Percentiles rank a stretch among this genome's conserved stretches.
Evolutionary conservation across 2,329 filamentous ascomycete species (phyloP).

Genomic region (Pochonia chlamydosporia): DNA sequence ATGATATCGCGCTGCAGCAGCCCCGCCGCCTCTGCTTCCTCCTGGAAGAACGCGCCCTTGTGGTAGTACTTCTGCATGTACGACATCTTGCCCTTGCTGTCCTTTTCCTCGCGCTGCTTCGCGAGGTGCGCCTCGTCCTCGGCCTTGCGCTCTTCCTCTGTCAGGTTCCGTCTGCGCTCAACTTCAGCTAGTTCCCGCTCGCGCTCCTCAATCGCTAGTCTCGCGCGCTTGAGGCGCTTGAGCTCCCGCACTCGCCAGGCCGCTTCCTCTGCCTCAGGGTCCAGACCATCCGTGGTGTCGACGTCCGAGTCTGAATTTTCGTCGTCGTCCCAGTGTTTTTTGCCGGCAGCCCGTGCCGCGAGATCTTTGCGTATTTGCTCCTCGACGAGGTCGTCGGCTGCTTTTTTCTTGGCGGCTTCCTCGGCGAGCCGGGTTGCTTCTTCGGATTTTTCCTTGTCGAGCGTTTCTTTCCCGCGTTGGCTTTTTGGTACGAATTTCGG

Average conservation of each 20-base stretch:
- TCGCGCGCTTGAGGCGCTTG: conserved; percentile 78
- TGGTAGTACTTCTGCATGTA: conserved; percentile 97
- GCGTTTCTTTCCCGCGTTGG: conserved; percentile 35
- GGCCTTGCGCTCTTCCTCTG: conserved; percentile 74
- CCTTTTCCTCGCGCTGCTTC: conserved; percentile 74
- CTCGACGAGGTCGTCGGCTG: conserved; percentile 75
- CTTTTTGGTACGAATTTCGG: conserved; percentile 60
- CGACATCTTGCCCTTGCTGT: conserved; percentile 70
- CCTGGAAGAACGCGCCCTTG: conserved; percentile 91
- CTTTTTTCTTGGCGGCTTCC: conserved; percentile 60
- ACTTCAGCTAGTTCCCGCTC: conserved; percentile 86
- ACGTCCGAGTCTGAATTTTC: conserved; percentile 66
- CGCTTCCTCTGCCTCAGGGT: conserved; percentile 81
- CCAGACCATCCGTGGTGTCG: conserved; percentile 81
- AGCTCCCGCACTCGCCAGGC: conserved; percentile 94
- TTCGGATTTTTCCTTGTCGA: conserved; percentile 24
- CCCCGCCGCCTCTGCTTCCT: conserved; percentile 69
- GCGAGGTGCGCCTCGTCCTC: conserved; percentile 79
- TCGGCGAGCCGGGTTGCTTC: conserved; percentile 37
- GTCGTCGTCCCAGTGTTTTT: conserved; percentile 85
- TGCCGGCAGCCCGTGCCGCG: conserved; percentile 66
- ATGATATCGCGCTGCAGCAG: conserved; percentile 79
- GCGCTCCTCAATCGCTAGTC: conserved; percentile 74
- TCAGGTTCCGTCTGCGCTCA: conserved; percentile 81
- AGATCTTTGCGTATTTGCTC: conserved; percentile 81